Evolutionary conservation across 768 basidiomycete species (phyloP).

Genomic region (Suillus cothurnatus): DNA sequence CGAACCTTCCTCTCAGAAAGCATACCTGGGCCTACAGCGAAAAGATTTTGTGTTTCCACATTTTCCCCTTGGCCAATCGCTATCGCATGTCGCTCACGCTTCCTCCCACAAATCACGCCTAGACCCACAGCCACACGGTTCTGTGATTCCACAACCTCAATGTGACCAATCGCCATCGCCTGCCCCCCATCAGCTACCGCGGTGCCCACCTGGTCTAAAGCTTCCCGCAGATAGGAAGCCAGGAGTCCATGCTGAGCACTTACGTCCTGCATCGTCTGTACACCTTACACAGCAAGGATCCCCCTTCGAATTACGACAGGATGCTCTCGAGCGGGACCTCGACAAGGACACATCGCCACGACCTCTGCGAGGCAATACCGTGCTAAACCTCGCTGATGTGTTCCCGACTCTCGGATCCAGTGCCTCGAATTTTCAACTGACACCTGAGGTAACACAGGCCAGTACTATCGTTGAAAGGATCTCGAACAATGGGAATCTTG

Average conservation of each 20-base stretch:
- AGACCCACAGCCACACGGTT: neutral
- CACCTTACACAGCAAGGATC: neutral
- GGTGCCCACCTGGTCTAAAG: neutral
- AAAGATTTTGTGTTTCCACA: neutral
- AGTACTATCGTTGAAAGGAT: neutral
- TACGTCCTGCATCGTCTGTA: too few relatives aligned
- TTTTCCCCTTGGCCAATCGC: neutral
- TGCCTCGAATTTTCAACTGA: neutral
- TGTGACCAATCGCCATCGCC: neutral
- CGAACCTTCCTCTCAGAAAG: neutral
- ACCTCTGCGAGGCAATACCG: neutral
- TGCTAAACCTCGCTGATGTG: neutral
- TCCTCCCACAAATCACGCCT: neutral
- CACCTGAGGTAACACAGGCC: neutral
- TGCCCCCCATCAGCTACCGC: neutral
- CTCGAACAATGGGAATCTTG: neutral
- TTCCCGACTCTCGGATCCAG: neutral
- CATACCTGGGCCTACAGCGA: neutral
- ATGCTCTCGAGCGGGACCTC: neutral
- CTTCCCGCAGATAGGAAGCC: neutral
- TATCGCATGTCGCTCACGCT: neutral
- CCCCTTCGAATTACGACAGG: neutral
- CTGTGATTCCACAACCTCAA: neutral
- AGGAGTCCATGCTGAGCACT: neutral
- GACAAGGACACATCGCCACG: neutral